These are phyloP conservation scores for Xerocomellus dryophilus DNA, from an alignment of 768 basidiomycete species.

Conservation along the genomic window DNA sequence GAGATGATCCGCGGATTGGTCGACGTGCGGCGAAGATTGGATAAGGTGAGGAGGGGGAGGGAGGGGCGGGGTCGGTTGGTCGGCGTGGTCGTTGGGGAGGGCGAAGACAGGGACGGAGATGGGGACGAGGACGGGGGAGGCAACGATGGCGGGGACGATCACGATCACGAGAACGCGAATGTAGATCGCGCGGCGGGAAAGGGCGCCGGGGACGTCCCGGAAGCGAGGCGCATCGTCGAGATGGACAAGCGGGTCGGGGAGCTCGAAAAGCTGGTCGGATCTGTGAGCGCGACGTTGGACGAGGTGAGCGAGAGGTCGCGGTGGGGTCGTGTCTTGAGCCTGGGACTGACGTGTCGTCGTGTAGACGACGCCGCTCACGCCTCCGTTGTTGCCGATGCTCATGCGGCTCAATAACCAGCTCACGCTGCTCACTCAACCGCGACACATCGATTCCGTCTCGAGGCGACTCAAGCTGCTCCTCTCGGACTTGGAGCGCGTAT, in stretches of 20 bases:
- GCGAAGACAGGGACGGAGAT: slow-evolving; percentile 4
- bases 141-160: background rate
- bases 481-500: slow-evolving; percentile 86
- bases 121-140: background rate
- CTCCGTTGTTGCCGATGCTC: slow-evolving; percentile 79
- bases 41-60: slow-evolving; percentile 60
- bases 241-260: slow-evolving; percentile 83
- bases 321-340: background rate
- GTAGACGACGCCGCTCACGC: slow-evolving; percentile 68
- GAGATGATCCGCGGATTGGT: slow-evolving; percentile 76
- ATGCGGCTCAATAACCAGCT: slow-evolving; percentile 82
- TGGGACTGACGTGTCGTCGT: slow-evolving; percentile 4
- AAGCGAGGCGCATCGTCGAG: slow-evolving; percentile 56
- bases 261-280: slow-evolving; percentile 80
- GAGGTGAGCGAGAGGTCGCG: slow-evolving; percentile 51
- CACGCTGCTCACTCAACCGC: slow-evolving; percentile 86
- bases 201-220: slow-evolving; percentile 28
- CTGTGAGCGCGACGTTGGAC: slow-evolving; percentile 73
- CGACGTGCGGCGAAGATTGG: slow-evolving; percentile 66
- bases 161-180: background rate
- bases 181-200: background rate
- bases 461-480: slow-evolving; percentile 89
- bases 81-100: slow-evolving; percentile 46
- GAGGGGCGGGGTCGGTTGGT: slow-evolving; percentile 67
- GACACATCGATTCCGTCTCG: slow-evolving; percentile 94